A percentile compares a stretch with the other conserved stretches of the same genome.
phyloP scores from a whole-genome alignment of 352 stramenopile genomes.

The Discostella stelligera region DNA sequence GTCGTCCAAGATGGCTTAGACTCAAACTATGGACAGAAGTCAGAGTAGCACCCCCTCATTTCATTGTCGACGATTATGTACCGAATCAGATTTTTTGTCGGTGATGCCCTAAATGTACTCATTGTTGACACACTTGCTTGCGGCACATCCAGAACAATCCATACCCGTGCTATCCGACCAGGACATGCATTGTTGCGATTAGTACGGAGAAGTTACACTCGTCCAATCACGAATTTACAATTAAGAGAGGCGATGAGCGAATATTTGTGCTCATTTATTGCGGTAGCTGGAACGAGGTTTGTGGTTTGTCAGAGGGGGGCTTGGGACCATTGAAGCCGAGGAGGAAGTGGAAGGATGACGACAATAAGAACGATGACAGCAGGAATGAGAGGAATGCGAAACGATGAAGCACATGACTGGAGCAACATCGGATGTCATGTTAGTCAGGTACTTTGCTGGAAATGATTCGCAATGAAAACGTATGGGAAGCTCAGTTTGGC shows the following conservation, averaged over 20 bases:
- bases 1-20: slow-evolving; percentile 11
- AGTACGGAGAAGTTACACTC: slow-evolving; percentile 56
- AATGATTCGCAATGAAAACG: slow-evolving; percentile 54
- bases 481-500: slow-evolving; percentile 49
- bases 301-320: slow-evolving; percentile 67
- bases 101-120: slow-evolving; percentile 60
- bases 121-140: slow-evolving; percentile 59
- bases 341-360: slow-evolving; percentile 28
- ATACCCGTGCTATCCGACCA: slow-evolving; percentile 56
- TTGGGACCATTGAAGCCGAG: slow-evolving; percentile 63
- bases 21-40: slow-evolving; percentile 3
- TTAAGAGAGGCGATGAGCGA: slow-evolving; percentile 60
- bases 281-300: slow-evolving; percentile 62
- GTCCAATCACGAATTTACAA: slow-evolving; percentile 19
- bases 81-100: slow-evolving; percentile 40
- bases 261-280: slow-evolving; percentile 72
- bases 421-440: slow-evolving; percentile 34
- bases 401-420: background rate
- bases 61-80: slow-evolving; percentile 17
- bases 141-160: slow-evolving; percentile 66
- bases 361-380: slow-evolving; percentile 30
- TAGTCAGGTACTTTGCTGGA: slow-evolving; percentile 43
- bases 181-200: slow-evolving; percentile 59
- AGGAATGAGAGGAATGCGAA: too few relatives aligned
- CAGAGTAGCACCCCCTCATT: background rate